phyloP scores from a whole-genome alignment of 805 yeast species.

The Candida awuae region DNA sequence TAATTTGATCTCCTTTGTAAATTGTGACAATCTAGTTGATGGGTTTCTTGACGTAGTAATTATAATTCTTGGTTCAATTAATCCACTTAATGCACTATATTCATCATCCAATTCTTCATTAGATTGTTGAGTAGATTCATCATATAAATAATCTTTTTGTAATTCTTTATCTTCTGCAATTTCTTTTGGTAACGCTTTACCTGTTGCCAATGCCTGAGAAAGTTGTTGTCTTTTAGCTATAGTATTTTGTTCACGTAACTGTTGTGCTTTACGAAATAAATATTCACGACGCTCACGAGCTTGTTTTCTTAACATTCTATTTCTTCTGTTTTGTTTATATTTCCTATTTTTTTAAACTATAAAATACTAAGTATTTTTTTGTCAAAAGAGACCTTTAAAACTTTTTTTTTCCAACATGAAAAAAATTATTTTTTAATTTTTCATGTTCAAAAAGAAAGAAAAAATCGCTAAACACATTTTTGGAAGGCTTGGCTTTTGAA shows the following conservation, averaged over 20 bases:
- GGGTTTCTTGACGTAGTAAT: constrained; percentile 95
- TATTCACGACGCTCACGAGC: constrained; percentile 96
- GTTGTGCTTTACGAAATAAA: constrained; percentile 78
- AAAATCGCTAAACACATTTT: too few species aligned
- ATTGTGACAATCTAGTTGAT: constrained; percentile 74
- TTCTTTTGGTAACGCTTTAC: constrained; percentile 85
- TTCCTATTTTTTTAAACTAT: not conserved
- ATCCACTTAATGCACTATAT: constrained; percentile 78
- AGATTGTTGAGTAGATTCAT: constrained; percentile 56
- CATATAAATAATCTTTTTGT: constrained; percentile 77
- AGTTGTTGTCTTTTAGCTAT: constrained; percentile 82
- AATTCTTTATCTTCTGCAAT: constrained; percentile 78
- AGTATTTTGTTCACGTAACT: constrained; percentile 79
- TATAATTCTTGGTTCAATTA: constrained; percentile 81
- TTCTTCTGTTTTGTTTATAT: not conserved
- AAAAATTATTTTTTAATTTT: too few species aligned
- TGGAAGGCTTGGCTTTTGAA: not conserved
- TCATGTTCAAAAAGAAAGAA: too few species aligned
- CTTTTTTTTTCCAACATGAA: too few species aligned
- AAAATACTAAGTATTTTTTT: not conserved
- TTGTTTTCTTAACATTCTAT: constrained; percentile 70
- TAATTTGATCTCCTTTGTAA: constrained; percentile 84
- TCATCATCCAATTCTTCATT: constrained; percentile 70
- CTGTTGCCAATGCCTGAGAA: constrained; percentile 82
- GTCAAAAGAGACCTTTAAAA: too few species aligned